These are phyloP conservation scores for Ottelia alismoides DNA, from an alignment of 106 monocot genomes.

Conservation along the genomic window DNA sequence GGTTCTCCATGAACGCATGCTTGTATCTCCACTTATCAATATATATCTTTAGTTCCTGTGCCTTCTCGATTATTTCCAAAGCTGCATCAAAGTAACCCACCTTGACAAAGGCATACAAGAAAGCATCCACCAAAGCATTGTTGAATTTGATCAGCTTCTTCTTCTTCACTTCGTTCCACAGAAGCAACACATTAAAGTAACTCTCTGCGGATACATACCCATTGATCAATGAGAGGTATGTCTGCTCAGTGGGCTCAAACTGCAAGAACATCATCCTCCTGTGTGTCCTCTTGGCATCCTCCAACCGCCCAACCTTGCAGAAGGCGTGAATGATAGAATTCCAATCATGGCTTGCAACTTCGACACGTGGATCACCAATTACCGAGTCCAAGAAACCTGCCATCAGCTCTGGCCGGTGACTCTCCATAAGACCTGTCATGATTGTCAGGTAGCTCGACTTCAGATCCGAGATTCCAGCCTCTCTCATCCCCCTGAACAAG, in stretches of 20 bases:
- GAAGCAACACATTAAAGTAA: slow-evolving; percentile 75
- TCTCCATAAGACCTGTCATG: slow-evolving; percentile 92
- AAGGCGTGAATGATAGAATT: slow-evolving; percentile 96
- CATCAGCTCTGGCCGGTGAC: slow-evolving; percentile 86
- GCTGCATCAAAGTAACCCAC: slow-evolving; percentile 96
- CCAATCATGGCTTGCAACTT: slow-evolving; percentile 92
- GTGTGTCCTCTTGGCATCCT: slow-evolving; percentile 86
- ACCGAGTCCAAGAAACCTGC: slow-evolving; percentile 74
- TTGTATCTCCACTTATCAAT: slow-evolving; percentile 96
- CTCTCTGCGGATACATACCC: slow-evolving; percentile 75
- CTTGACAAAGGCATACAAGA: slow-evolving; percentile 88
- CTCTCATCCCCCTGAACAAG: slow-evolving; percentile 85
- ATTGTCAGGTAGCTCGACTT: slow-evolving; percentile 86
- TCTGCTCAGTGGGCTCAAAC: slow-evolving; percentile 79
- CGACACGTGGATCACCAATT: slow-evolving; percentile 59
- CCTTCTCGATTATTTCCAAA: slow-evolving; percentile 85
- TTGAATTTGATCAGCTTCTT: slow-evolving; percentile 39
- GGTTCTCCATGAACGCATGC: slow-evolving; percentile 94
- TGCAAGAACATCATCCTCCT: slow-evolving; percentile 74
- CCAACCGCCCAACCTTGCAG: slow-evolving; percentile 70
- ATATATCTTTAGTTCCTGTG: slow-evolving; percentile 86
- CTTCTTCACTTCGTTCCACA: slow-evolving; percentile 93
- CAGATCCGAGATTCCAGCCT: slow-evolving; percentile 51
- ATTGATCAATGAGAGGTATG: slow-evolving; percentile 81
- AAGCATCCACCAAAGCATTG: slow-evolving; percentile 69